Conservation (phyloP, 2,329 filamentous ascomycete genomes). For the Aspergillus caelatus region DNA sequence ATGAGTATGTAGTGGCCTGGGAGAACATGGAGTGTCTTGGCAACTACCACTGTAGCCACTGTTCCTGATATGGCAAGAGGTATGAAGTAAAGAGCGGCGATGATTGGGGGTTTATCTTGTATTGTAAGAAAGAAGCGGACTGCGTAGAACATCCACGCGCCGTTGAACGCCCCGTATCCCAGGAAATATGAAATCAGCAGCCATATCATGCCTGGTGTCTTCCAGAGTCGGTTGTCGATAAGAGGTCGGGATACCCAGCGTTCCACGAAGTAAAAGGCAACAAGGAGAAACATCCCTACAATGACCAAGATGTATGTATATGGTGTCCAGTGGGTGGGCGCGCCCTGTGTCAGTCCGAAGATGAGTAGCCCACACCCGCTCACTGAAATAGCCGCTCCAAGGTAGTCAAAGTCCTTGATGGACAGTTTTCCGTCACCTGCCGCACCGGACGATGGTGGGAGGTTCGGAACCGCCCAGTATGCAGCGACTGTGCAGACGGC, state of each 20-base stretch:
- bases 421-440: neutral
- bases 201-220: conserved; percentile 39
- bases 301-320: conserved; percentile 53
- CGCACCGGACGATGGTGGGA: neutral
- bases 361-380: conserved; percentile 45
- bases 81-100: conserved; percentile 42
- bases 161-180: conserved; percentile 45
- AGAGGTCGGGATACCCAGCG: conserved; percentile 45
- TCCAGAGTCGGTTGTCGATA: conserved; percentile 47
- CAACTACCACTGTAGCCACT: conserved; percentile 1
- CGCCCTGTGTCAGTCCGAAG: conserved; percentile 57
- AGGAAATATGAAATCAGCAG: conserved; percentile 46
- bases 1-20: conserved; percentile 9
- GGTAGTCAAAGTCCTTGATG: conserved; percentile 1
- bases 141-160: conserved; percentile 39
- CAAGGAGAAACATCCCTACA: conserved; percentile 47
- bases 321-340: conserved; percentile 49
- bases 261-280: conserved; percentile 51
- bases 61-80: conserved; percentile 7
- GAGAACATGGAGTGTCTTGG: conserved; percentile 9
- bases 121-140: conserved; percentile 37
- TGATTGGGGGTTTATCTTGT: conserved; percentile 40
- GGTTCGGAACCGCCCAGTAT: neutral
- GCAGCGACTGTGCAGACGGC: conserved; percentile 23
- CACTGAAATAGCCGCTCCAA: neutral